Base-by-base conservation (phyloP, 305 asterid genomes). In the Stenogyne calaminthoides region DNA sequence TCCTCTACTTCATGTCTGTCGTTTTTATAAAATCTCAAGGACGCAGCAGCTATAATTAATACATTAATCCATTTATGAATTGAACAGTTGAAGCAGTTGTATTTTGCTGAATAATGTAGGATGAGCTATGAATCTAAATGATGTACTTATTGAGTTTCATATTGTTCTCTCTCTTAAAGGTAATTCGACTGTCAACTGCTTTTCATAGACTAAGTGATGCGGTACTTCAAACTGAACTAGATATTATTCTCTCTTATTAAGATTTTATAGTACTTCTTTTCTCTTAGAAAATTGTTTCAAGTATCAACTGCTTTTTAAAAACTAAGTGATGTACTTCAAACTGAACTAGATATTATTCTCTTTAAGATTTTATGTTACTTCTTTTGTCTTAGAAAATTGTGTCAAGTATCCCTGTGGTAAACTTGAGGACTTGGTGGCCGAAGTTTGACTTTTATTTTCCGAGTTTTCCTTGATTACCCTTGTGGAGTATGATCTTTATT, bases 21-120 rank as follows among this genome's bases (percentile, higher is more conserved):
- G 3, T 65, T 51, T 65, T 40, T 27, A 42, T 40, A 54, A 69
- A 42, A 56, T 47, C 46, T 49, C 25, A 61, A 64, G 65, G 62
- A 61, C 51, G 65, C 56, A 67, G 34, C 34, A 4, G 44, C 56
- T 69, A 55, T 58, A 44, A 56, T 56, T 55, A 29, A 58, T 69
- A 20, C 6, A 56, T 29, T 37, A 22, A 51, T 40, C 52, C 25
- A 49, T 61, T 55, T 36, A 36, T 63, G 58, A 56, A 58, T 20
- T 57, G 10, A 55, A 34, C 55, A 2, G 34, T 27, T 18, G 29
- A 29, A 40, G 67, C 68, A 11, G 66, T 65, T 71, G 32, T 19
- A 25, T 47, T 34, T 22, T 22, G 15, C 56, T 27, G 54, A 39
- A 59, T 25, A 64, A 14, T 36, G 27, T 64, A 51, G 62, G 59